Evolutionary conservation across 164 flowering plant genomes (phyloP), one percentile per base, ranked within the genome.

Genomic region (Vitis rupestris): DNA sequence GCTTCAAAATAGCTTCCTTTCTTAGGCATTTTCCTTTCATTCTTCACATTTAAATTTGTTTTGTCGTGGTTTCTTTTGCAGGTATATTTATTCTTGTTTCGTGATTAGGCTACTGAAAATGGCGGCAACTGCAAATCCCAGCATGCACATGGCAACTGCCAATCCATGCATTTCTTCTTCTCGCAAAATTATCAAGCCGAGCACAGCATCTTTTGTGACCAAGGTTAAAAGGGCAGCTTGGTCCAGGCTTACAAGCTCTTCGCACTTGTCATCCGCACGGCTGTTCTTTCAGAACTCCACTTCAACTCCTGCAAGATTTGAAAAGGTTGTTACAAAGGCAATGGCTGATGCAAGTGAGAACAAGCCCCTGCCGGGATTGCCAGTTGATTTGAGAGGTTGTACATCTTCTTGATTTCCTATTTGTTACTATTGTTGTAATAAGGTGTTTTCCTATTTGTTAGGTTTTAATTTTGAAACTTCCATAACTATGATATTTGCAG

Each of bases 311-410:
- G 50, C 52, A 8, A 75, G 63, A 54, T 61, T 11, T n/a, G 49
- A 48, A 9, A 77, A 64, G 61, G 37, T 64, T 57, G 67, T 67
- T 8, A 75, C 73, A 4, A 74, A 58, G 29, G 83, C 83, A 61
- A 69, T 74, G 76, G 58, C 83, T 50, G 73, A 15, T 10, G 63
- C 74, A 44, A 55, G n/a, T 61, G 76, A 69, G 60, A 75, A 54
- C 62, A 72, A 54, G 49, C 74, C 76, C n/a, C 11, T 63, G 6
- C 50, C 78, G 9, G 72, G 78, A 50, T 75, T 80, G 75, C 76
- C 80, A 30, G 69, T 80, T 70, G 83, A 80, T 67, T 74, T 80
- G 72, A 80, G 71, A 77, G 83, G 83, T 77, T 17, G 2, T 16
- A 29, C 50, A 30, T 49, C 53, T 60, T 13, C 16, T 55, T 16